Base-by-base conservation (phyloP, 1,284 basidiomycete genomes). In the Pascua sp. region DNA sequence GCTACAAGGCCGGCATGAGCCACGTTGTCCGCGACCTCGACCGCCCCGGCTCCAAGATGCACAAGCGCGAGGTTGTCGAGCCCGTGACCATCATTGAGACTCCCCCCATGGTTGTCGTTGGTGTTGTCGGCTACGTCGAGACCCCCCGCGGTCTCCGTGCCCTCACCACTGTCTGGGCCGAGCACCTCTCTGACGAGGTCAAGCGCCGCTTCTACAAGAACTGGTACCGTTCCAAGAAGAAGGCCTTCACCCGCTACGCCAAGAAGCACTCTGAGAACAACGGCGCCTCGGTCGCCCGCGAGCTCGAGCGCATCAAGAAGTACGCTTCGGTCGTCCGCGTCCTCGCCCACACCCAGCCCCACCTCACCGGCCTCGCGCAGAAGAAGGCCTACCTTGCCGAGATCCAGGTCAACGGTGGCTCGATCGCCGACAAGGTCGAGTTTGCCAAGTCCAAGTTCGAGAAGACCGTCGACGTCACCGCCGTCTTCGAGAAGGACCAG, bases 181-280 rank as follows among this genome's bases (percentile, higher is more conserved):
- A 84, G 78, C 84, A 85, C 80, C 79, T 85, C 55, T 82, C 80
- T 53, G 84, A 85, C 73, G 95, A 98, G 80, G 80, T 98, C 49
- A 98, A 96, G 83, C 91, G 96, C 77, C 87, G 96, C 73, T 98
- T 98, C 89, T 97, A 98, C 90, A 97, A 95, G 86, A 98, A 98
- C 87, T 99, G 96, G 96, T 98, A 98, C 86, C 88, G 91, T 72
- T 95, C 91, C 61, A 99, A 99, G 90, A 98, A 98, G 87, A 99
- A 99, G 88, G 95, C 95, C 49, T 98, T 98, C 86, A 98, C 95
- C 73, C 81, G 81, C 74, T 77, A 98, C 81, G 95, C 95, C 79
- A 97, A 97, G 89, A 98, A 97, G 85, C 90, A 96, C 80, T 90
- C 94, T 57, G 95, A 98, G 81, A 90, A 92, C 77, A 86, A 85